Evolutionary conservation across 495 filamentous ascomycete species (phyloP).

Genomic region (Penicillium arizonense): DNA sequence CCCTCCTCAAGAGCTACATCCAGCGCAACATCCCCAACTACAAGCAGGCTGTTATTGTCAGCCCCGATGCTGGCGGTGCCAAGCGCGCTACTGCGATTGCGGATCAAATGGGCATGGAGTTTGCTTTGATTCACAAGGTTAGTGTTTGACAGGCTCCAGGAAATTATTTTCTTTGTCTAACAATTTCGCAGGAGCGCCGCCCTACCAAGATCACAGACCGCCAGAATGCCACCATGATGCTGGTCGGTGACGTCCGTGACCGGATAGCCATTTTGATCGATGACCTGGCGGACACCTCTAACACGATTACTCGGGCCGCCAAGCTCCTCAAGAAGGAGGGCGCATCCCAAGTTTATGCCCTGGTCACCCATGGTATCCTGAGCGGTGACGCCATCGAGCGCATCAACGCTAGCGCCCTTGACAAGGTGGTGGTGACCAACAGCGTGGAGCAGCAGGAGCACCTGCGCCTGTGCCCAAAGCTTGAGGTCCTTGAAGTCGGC

Average conservation of each 20-base stretch:
- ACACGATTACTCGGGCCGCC: slow-evolving; percentile 95
- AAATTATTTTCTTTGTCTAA: slow-evolving; percentile 5
- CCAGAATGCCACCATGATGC: slow-evolving; percentile 98
- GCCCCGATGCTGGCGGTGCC: slow-evolving; percentile 93
- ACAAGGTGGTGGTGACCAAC: slow-evolving; percentile 92
- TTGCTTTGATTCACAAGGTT: slow-evolving; percentile 98
- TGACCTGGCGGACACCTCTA: slow-evolving; percentile 92
- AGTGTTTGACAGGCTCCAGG: slow-evolving; percentile 21
- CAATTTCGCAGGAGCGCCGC: slow-evolving; percentile 72
- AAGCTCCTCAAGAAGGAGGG: slow-evolving; percentile 94
- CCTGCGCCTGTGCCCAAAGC: slow-evolving; percentile 69
- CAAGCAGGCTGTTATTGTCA: slow-evolving; percentile 87
- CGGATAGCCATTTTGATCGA: slow-evolving; percentile 88
- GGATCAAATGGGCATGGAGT: slow-evolving; percentile 85
- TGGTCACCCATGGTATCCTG: slow-evolving; percentile 92
- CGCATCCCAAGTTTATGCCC: slow-evolving; percentile 79
- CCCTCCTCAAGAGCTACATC: slow-evolving; percentile 87
- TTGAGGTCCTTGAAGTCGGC: slow-evolving; percentile 90
- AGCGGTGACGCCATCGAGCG: slow-evolving; percentile 92
- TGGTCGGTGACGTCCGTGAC: slow-evolving; percentile 83
- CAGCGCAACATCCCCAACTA: slow-evolving; percentile 82
- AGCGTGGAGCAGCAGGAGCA: slow-evolving; percentile 88
- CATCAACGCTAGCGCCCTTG: slow-evolving; percentile 86
- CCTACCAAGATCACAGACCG: slow-evolving; percentile 91
- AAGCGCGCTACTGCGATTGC: slow-evolving; percentile 98